Base-by-base conservation (phyloP, 305 asterid species). In the Fraxinus sp. region DNA sequence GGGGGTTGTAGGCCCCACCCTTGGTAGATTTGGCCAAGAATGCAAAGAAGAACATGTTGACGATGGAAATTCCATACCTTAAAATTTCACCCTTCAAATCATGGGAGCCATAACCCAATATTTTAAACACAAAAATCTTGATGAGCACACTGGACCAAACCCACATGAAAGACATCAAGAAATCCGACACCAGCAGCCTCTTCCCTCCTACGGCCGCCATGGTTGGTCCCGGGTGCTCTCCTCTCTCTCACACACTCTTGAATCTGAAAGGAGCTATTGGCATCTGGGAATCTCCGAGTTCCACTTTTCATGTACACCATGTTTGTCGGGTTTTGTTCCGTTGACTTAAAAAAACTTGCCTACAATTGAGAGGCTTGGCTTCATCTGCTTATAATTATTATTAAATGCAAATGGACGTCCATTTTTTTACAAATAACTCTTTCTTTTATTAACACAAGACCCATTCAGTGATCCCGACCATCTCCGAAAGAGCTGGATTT, bases 1-100 rank as follows among this genome's bases (percentile, higher is more conserved):
- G 97, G 76, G 98, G 62, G 62, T 94, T 94, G 90, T 94, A 94
- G 26, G 96, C 88, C 78, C 91, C 98, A 78, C 97, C 98, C 0
- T 86, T 55, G 74, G 97, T 84, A 77, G 76, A 66, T 83, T 93
- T 92, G 3, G 22, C 84, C 85, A 94, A 71, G 84, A 84, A 85
- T 1, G 98, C 95, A 59, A 95, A 95, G 78, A 92, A 87, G 87
- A 94, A 94, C 95, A 95, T 92, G 87, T 85, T 92, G 62, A 86
- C 43, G 22, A 95, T 75, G 6, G 96, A 87, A 8, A 92, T 28
- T 4, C 84, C 84, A 73, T 90, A 89, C 79, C 90, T 91, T 74
- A 92, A 30, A 66, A 94, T 87, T 52, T 92, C 95, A 49, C 91
- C 99, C 75, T 87, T 82, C 52, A 91, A 62, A 41, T 89, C 91